Evolutionary conservation across 2,329 filamentous ascomycete species (phyloP), one percentile per base, ranked within the genome.

Genomic region (Coleophoma eucalyptorum): DNA sequence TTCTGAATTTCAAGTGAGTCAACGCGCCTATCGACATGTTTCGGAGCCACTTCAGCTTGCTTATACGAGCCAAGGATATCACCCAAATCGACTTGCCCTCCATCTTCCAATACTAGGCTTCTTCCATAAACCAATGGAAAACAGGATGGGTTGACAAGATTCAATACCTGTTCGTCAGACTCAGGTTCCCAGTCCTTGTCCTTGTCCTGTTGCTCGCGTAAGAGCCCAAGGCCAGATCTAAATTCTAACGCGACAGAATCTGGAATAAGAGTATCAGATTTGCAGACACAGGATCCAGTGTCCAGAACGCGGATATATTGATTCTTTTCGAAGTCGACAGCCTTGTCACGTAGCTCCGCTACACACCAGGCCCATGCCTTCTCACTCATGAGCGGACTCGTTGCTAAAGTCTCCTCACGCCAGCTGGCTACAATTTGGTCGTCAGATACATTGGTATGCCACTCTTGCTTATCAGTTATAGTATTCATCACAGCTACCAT

Each of bases 181-280:
- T 73, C 69, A 0, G 81, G 82, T 61, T 86, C 79, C 75, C 77
- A 86, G 62, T 84, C 81, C 55, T 77, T 75, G 62, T 84, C 82
- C 55, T 77, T 74, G 2, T 78, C 73, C 0, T 76, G 72, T 0
- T 77, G 69, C 15, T 76, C 63, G 49, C 84, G 76, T 2, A 88
- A 67, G 0, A 62, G 60, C 1, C 61, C 61, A 26, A 78, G 72
- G 1, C 70, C 72, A 2, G 60, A 54, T 32, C 59, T 67, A 5
- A 86, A 67, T 1, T 67, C 63, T 1, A 72, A 20, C 2, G 63
- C 58, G 3, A 79, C 57, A 0, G 66, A 58, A 0, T 62, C 48
- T 1, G 68, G 52, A 3, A 82, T 62, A 3, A 72, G 61, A 0
- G 54, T 64, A 60, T 84, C 79, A 0, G 78, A 77, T 57, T 84